Conservation (phyloP, 1,284 basidiomycete genomes). For the Malassezia cuniculi region DNA sequence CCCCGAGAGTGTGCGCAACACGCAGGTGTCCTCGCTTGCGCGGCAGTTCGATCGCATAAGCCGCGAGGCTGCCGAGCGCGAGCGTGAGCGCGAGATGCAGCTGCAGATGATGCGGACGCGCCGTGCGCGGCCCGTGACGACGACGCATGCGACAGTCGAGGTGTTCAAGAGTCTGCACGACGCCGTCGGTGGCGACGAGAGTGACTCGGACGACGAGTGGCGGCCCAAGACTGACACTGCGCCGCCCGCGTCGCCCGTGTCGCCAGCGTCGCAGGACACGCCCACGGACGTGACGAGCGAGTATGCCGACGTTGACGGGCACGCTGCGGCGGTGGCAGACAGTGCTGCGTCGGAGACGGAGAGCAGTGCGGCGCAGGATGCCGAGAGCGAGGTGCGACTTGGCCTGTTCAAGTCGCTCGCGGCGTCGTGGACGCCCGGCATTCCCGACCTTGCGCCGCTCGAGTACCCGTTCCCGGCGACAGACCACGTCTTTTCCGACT, state of each 20-base stretch:
- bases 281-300: no score
- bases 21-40: constrained; percentile 50
- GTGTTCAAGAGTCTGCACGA: constrained; percentile 83
- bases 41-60: constrained; percentile 50
- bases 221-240: not conserved
- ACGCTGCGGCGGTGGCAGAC: no score
- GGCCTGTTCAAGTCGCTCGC: constrained; percentile 72
- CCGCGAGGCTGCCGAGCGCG: constrained; percentile 49
- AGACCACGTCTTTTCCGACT: constrained; percentile 70
- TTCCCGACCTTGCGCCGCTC: constrained; percentile 49
- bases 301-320: no score
- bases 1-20: constrained; percentile 16
- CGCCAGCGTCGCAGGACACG: no score
- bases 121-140: constrained; percentile 80
- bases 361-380: no score
- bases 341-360: no score
- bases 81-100: constrained; percentile 47
- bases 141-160: constrained; percentile 75
- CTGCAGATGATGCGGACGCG: constrained; percentile 54
- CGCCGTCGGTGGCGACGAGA: constrained; percentile 67
- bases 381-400: no score
- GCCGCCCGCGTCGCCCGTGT: constrained; percentile 10
- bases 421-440: constrained; percentile 52
- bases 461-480: constrained; percentile 50
- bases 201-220: constrained; percentile 19